Percentiles rank a stretch among this genome's conserved stretches.
Evolutionary conservation across 176 grass and related monocot species (phyloP).

Genomic region (Carex scoparia): DNA sequence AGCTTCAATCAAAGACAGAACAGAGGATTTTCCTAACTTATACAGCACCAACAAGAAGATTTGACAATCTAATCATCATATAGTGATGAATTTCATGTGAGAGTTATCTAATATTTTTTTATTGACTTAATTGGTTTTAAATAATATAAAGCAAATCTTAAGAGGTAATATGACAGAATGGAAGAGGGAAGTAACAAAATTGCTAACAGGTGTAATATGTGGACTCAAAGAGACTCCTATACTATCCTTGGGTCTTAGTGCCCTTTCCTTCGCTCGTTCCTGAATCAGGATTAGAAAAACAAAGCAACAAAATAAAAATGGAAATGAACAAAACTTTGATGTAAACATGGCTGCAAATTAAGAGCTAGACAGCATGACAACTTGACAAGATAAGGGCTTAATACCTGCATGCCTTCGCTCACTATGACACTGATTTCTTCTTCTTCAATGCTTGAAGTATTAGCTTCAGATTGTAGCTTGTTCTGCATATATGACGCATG

Average conservation of each 20-base stretch:
- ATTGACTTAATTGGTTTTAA: not conserved
- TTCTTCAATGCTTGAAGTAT: slow-evolving; percentile 36
- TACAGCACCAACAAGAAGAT: not conserved
- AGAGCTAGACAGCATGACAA: not conserved
- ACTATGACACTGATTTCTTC: slow-evolving; percentile 50
- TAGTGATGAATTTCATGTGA: not conserved
- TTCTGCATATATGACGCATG: slow-evolving; percentile 36
- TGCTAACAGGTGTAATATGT: slow-evolving; percentile 26
- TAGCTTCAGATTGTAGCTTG: slow-evolving; percentile 29
- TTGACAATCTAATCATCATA: not conserved
- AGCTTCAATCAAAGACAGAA: not conserved
- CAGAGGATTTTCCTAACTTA: not conserved
- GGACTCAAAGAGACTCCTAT: slow-evolving; percentile 31
- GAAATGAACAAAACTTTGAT: slow-evolving; percentile 12
- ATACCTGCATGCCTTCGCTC: slow-evolving; percentile 76
- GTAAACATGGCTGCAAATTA: slow-evolving; percentile 3
- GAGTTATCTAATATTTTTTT: not conserved
- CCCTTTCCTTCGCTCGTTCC: slow-evolving; percentile 50
- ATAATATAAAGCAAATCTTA: not conserved
- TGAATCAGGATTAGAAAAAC: slow-evolving; percentile 10
- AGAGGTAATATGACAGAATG: not conserved
- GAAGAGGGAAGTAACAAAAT: not conserved
- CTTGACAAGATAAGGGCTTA: not conserved
- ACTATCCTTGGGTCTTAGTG: slow-evolving; percentile 43
- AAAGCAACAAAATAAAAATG: not conserved